Conservation (phyloP, 148 eudicot genomes). For the Rhododendron ovatum region DNA sequence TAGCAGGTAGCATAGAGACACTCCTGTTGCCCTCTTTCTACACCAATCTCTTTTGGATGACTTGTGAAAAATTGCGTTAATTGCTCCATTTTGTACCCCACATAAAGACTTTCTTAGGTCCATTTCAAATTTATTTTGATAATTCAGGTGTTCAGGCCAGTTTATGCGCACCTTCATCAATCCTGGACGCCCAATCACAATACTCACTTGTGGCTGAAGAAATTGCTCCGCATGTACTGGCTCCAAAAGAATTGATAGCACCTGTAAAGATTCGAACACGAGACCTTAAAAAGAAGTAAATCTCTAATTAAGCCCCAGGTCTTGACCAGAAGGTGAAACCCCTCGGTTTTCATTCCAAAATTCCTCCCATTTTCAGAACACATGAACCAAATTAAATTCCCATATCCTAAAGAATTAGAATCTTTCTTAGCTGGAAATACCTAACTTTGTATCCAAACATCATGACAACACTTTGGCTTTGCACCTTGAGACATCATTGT, state of each 20-base stretch:
- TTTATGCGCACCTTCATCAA: too few relatives aligned
- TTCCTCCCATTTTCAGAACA: not conserved
- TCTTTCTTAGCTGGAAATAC: not conserved
- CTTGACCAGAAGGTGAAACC: not conserved
- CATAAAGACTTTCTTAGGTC: not conserved
- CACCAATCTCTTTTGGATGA: not conserved
- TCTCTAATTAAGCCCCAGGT: too few relatives aligned
- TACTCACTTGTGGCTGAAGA: too few relatives aligned
- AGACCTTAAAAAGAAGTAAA: too few relatives aligned
- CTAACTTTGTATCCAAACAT: not conserved
- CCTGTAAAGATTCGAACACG: too few relatives aligned
- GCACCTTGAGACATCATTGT: not conserved
- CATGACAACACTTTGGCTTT: not conserved
- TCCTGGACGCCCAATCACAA: too few relatives aligned
- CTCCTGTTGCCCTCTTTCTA: not conserved
- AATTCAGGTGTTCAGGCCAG: too few relatives aligned
- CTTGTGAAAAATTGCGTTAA: not conserved
- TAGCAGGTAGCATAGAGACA: too few relatives aligned
- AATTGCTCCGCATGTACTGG: too few relatives aligned
- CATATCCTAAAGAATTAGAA: not conserved
- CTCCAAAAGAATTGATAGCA: too few relatives aligned
- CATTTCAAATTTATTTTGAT: not conserved
- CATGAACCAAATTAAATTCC: not conserved
- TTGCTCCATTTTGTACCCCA: not conserved
- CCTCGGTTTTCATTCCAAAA: too few relatives aligned